Evolutionary conservation across 31 red algal genomes (phyloP).

Genomic region (Odonthalia washingtoniensis): DNA sequence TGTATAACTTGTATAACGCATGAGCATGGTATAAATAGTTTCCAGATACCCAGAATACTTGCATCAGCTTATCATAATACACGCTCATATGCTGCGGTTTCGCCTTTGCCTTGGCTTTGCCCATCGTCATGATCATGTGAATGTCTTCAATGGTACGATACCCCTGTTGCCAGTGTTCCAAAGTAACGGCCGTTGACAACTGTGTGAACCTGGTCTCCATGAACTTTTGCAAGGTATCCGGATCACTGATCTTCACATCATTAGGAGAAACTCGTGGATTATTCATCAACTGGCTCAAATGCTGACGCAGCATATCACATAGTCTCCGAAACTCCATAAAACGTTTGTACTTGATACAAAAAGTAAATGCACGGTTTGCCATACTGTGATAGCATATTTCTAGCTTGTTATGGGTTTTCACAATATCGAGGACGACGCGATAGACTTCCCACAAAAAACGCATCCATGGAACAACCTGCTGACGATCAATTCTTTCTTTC

Average conservation of each 20-base stretch:
- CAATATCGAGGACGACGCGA: constrained; percentile 93
- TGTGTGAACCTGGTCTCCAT: constrained; percentile 95
- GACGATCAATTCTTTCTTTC: constrained; percentile 87
- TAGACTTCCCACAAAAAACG: constrained; percentile 98
- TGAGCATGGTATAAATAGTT: constrained; percentile 97
- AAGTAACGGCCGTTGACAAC: constrained; percentile 67
- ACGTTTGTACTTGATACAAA: constrained; percentile 88
- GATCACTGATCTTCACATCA: constrained; percentile 91
- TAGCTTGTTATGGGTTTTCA: constrained; percentile 90
- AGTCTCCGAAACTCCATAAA: constrained; percentile 95
- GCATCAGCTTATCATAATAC: constrained; percentile 95
- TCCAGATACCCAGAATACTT: constrained; percentile 94
- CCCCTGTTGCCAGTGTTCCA: constrained; percentile 94
- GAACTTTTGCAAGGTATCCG: constrained; percentile 91
- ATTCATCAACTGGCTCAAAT: constrained; percentile 91
- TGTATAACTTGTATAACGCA: constrained; percentile 90
- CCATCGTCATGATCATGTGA: constrained; percentile 86
- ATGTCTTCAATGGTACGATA: constrained; percentile 98
- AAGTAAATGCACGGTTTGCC: constrained; percentile 85
- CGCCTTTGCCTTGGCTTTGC: constrained; percentile 66
- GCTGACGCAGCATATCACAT: constrained; percentile 97
- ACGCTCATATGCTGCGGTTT: constrained; percentile 74
- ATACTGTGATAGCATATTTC: constrained; percentile 95
- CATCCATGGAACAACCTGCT: constrained; percentile 96
- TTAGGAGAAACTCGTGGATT: constrained; percentile 75